Percentiles rank a stretch among this genome's conserved stretches.
Evolutionary conservation across 1,139 yeast species (phyloP).

Genomic region (Yamadazyma trypodendri): DNA sequence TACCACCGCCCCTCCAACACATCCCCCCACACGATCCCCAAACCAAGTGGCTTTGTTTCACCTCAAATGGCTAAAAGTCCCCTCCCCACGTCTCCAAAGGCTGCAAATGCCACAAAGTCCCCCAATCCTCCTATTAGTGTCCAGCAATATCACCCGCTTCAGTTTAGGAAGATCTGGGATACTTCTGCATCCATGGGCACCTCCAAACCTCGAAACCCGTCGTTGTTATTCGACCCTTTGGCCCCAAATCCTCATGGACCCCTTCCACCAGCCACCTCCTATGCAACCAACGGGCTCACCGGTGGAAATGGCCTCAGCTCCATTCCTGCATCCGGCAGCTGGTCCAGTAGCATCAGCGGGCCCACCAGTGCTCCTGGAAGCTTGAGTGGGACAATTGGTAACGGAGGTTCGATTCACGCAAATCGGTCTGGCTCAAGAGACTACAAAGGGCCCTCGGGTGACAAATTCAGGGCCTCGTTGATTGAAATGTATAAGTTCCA

Average conservation of each 20-base stretch:
- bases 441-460: constrained; percentile 15
- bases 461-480: constrained; percentile 43
- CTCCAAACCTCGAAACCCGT: constrained; percentile 33
- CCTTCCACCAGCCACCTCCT: not conserved
- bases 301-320: not conserved
- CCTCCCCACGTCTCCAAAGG: not conserved
- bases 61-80: not conserved
- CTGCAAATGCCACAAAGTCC: not conserved
- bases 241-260: constrained; percentile 24
- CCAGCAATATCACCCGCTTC: constrained; percentile 31
- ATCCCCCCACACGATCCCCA: constrained; percentile 10
- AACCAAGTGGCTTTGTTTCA: constrained; percentile 1
- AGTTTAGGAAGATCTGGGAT: constrained; percentile 44
- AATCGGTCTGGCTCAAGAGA: constrained; percentile 8
- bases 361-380: constrained; percentile 7
- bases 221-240: constrained; percentile 38
- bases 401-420: not conserved
- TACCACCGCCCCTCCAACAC: constrained; percentile 12
- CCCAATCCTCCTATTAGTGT: constrained; percentile 5
- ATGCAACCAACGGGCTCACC: not conserved
- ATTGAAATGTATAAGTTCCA: constrained; percentile 33
- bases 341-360: not conserved
- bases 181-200: constrained; percentile 12
- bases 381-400: constrained; percentile 2
- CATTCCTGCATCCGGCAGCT: constrained; percentile 1